phyloP scores from a whole-genome alignment of 805 yeast genomes.

The Yarrowia sp. region DNA sequence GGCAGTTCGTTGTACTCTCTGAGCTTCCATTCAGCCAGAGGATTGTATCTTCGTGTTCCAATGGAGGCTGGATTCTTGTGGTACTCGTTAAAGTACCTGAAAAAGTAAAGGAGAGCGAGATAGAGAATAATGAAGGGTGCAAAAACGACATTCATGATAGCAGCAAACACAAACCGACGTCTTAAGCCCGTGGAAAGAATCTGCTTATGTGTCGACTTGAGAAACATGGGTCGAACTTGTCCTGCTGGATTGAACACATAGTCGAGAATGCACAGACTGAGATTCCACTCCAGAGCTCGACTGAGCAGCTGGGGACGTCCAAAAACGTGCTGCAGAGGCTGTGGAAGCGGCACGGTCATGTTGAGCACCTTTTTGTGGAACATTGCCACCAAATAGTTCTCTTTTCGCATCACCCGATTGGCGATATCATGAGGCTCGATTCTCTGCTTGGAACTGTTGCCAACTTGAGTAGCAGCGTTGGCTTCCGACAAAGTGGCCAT shows the following conservation, averaged over 20 bases:
- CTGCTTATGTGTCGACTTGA: constrained; percentile 67
- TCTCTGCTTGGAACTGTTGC: constrained; percentile 47
- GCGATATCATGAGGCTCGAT: constrained; percentile 93
- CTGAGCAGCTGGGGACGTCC: constrained; percentile 53
- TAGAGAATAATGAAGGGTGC: constrained; percentile 86
- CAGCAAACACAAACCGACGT: constrained; percentile 83
- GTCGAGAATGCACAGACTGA: constrained; percentile 81
- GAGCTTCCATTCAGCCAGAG: constrained; percentile 91
- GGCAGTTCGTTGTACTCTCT: constrained; percentile 91
- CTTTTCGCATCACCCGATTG: constrained; percentile 91
- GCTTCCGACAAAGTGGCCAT: constrained; percentile 73
- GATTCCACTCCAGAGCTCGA: constrained; percentile 90
- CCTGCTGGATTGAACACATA: constrained; percentile 81
- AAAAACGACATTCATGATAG: constrained; percentile 71
- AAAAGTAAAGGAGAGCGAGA: constrained; percentile 76
- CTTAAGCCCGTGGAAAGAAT: constrained; percentile 64
- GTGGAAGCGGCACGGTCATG: constrained; percentile 55
- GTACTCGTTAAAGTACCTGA: constrained; percentile 89
- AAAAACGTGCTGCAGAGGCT: constrained; percentile 28
- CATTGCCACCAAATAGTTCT: constrained; percentile 87
- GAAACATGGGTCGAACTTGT: constrained; percentile 65
- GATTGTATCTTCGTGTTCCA: constrained; percentile 84
- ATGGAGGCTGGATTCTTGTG: constrained; percentile 81
- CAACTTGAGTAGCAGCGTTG: constrained; percentile 60
- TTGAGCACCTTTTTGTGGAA: constrained; percentile 74